These are phyloP conservation scores for Bertia moriformis DNA, from an alignment of 2,329 filamentous ascomycete species.

Conservation along the genomic window DNA sequence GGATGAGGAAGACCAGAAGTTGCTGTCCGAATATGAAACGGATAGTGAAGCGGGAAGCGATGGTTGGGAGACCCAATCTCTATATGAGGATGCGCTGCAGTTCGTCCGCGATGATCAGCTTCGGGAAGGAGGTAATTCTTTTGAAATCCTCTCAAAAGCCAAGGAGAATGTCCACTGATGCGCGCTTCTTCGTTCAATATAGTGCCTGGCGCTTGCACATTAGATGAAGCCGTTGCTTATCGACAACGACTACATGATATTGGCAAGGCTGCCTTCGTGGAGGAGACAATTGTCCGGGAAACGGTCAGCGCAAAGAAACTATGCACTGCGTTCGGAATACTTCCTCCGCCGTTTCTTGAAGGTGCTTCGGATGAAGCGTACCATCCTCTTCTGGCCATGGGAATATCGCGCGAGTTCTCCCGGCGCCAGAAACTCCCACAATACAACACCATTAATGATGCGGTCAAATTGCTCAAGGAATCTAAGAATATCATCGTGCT, in stretches of 20 bases:
- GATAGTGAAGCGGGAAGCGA: constrained; percentile 34
- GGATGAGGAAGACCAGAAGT: too few species aligned
- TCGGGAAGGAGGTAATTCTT: constrained; percentile 11
- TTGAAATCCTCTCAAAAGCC: neutral
- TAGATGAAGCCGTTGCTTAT: constrained; percentile 54
- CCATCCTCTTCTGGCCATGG: constrained; percentile 60
- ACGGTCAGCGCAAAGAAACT: constrained; percentile 68
- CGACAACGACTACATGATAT: constrained; percentile 59
- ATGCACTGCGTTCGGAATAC: constrained; percentile 71
- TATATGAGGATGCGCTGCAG: constrained; percentile 48
- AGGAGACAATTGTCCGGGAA: constrained; percentile 54
- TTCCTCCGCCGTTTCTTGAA: constrained; percentile 60
- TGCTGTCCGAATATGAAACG: constrained; percentile 32
- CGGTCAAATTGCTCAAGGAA: constrained; percentile 58
- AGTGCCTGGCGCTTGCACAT: constrained; percentile 39
- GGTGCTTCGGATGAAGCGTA: constrained; percentile 61
- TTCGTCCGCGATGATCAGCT: constrained; percentile 36
- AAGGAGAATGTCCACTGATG: constrained; percentile 9
- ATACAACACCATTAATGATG: constrained; percentile 81
- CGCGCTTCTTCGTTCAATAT: constrained; percentile 5
- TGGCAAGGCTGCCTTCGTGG: constrained; percentile 66
- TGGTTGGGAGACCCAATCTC: constrained; percentile 48
- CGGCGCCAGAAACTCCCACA: constrained; percentile 66
- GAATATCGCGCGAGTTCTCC: constrained; percentile 65
- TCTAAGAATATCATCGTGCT: constrained; percentile 80